Evolutionary conservation across 495 filamentous ascomycete genomes (phyloP), one percentile per base, ranked within the genome.

Genomic region (Penicillium soppii): DNA sequence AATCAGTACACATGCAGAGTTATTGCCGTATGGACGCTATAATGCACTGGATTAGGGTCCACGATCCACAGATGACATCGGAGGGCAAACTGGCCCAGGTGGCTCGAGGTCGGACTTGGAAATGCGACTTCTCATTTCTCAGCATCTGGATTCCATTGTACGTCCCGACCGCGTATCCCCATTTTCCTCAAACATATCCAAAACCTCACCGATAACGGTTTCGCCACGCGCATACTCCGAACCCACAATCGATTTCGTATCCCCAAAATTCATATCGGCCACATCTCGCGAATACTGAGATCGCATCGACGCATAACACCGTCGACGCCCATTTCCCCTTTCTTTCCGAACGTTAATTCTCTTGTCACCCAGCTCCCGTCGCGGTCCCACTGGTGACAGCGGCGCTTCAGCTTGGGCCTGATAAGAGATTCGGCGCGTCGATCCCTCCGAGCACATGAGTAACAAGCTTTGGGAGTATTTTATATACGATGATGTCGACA

Each of bases 391-490:
- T 84, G 88, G 74, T 85, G 81, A 90, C 85, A 83, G 87, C 86
- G 87, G 92, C 90, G 91, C 83, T 86, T 80, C 66, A 67, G 71
- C 70, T 68, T 74, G 68, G 82, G 85, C 82, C 79, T 77, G 79
- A 78, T 74, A 76, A 77, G 82, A 80, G 75, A 66, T 73, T 68
- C 71, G 67, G 67, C 65, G 65, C 59, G 56, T 53, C 56, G 48
- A 64, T 61, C 62, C 67, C 52, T 59, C 61, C 63, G 72, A 74
- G 79, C 87, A 85, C 84, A 98, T 97, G 95, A 96, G 88, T 82
- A 86, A 87, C 74, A 84, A 88, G 77, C 84, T 98, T 66, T 97
- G 94, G 92, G 89, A 90, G 76, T 90, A 80, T 70, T 98, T 91
- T 68, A 86, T 92, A 73, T 87, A 95, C 80, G 88, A 96, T 84